Percentiles rank a stretch among this genome's conserved stretches.
Evolutionary conservation across 768 basidiomycete genomes (phyloP).

Genomic region (Leccinum subtestaceum): DNA sequence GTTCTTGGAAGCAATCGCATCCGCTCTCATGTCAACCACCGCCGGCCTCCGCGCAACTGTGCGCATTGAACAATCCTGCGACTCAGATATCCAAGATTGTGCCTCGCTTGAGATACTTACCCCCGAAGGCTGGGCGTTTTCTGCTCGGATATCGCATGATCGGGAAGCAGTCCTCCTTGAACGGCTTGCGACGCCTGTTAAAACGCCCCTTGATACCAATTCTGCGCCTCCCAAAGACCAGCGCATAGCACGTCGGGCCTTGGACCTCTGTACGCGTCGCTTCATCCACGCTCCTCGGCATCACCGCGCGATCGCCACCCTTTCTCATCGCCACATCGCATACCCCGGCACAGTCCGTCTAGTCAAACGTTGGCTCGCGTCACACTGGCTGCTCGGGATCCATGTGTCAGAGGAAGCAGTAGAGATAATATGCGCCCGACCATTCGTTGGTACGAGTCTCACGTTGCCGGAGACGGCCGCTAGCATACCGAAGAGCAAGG

Average conservation of each 20-base stretch:
- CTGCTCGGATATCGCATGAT: conserved; percentile 80
- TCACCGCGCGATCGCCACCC: conserved; percentile 75
- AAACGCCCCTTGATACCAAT: conserved; percentile 11
- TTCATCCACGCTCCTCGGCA: conserved; percentile 83
- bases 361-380: conserved; percentile 88
- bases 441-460: conserved; percentile 59
- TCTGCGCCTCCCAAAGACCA: conserved; percentile 38
- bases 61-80: conserved; percentile 50
- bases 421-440: conserved; percentile 79
- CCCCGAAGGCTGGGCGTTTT: conserved; percentile 84
- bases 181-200: conserved; percentile 51
- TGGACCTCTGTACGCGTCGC: conserved; percentile 58
- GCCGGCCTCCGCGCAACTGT: conserved; percentile 55
- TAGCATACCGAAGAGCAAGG: conserved; percentile 68
- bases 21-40: conserved; percentile 52
- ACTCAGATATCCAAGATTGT: conserved; percentile 64
- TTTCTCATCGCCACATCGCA: conserved; percentile 76
- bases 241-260: conserved; percentile 53
- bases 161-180: conserved; percentile 80
- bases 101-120: conserved; percentile 75
- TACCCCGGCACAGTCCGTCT: conserved; percentile 85
- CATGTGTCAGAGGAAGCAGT: conserved; percentile 77
- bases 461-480: conserved; percentile 35
- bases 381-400: conserved; percentile 79
- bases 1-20: conserved; percentile 80